Evolutionary conservation across 2,329 filamentous ascomycete genomes (phyloP), one percentile per base, ranked within the genome.

Genomic region (Daldinia eschscholtzii): DNA sequence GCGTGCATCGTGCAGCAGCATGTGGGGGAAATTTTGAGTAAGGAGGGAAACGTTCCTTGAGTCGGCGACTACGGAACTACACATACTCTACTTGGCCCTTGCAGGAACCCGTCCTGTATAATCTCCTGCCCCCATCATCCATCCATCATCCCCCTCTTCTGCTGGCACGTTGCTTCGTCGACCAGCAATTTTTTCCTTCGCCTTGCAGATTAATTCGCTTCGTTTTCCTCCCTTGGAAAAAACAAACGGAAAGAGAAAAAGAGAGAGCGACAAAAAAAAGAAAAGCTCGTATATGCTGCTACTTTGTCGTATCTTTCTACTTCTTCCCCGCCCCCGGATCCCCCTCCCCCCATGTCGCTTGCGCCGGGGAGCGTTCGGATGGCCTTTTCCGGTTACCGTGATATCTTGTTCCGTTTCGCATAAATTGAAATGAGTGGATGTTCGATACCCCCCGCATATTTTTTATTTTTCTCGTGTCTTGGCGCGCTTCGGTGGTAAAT

Each of bases 371-470:
- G 67, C 44, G 61, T 41, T 46, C 62, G 57, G 60, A 44, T 52
- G 44, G 39, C 41, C 35, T 33, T 50, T 46, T 50, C 30, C 18
- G 30, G 46, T 55, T 53, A 39, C 26, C 39, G 46, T 53, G 52
- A 61, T 64, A 35, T 61, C 50, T 61, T 52, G 15, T 65, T 41
- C 30, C 58, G 61, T 68, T 70, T 70, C 52, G 55, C 35, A 60
- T 68, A 58, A 60, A 65, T 63, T 58, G 57, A 59, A 59, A 55
- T 50, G 58, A 52, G 55, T 61, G 53, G 57, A 46, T 56, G 57
- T 63, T 68, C 61, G 61, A 70, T 70, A 70, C 68, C 65, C 67
- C 64, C 50, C 50, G 20, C n/a, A 10, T 46, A 37, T 68, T 64
- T 10, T 67, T 28, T 26, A 35, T 35, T 9, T 28, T 26, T 28